Base-by-base conservation (phyloP, 2,329 filamentous ascomycete species). In the Pseudogymnoascus sp. region DNA sequence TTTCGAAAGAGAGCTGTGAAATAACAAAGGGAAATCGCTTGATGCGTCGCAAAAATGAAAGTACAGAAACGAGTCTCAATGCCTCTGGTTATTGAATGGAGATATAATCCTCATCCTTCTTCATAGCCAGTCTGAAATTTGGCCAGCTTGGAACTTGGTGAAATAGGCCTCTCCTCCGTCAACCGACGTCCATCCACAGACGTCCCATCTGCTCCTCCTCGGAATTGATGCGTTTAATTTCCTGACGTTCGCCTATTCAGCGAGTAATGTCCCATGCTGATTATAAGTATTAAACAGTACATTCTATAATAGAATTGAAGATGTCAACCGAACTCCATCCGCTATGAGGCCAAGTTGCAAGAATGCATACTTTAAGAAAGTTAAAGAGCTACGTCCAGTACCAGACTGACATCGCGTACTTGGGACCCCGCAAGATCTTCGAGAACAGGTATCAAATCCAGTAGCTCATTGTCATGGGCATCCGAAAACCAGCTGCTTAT, bases 401-500 rank as follows among this genome's bases (percentile, higher is more conserved):
- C 95, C 73, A 99, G 82, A 81, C 93, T 97, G 76, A 99, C 95
- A 78, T 99, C 95, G 78, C 89, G 86, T 66, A 99, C 95, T 75
- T 93, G 90, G 65, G 87, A 78, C 69, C 90, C 89, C 66, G 95
- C 93, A 73, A 99, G 83, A 77, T 99, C 95, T 82, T 99, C 95
- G 69, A 99, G 91, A 71, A 99, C 95, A 62, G 95, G 95, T 75
- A 99, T 97, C 71, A 99, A 82, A 75, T 99, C 95, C 72, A 99
- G 83, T 66, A 99, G 84, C 82, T 99, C 95, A 78, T 99, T 99
- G 80, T 99, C 95, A 78, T 99, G 95, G 66, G 95, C 95, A 78
- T 99, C 95, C 69, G 93, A 97, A 80, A 99, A 99, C 95, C 95
- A 99, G 82, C 93, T 97, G 84, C 93, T 97, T 79, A 99, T 99